These are phyloP conservation scores for Vachellia pachyceras DNA, from an alignment of 306 rosid genomes.

Conservation along the genomic window DNA sequence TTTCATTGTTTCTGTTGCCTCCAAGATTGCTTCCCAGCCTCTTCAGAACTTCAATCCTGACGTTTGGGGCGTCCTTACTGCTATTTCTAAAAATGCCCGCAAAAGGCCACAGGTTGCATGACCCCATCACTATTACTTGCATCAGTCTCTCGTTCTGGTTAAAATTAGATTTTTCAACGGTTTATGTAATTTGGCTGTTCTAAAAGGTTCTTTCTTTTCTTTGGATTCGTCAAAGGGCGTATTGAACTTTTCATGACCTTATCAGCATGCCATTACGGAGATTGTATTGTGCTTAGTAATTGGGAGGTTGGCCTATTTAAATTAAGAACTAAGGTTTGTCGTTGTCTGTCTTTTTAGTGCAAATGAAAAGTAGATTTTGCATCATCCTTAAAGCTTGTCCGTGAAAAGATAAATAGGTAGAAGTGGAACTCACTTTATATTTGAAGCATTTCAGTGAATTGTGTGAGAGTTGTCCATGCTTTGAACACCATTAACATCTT, in stretches of 20 bases:
- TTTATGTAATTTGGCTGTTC: neutral
- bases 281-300: neutral
- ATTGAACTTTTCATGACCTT: neutral
- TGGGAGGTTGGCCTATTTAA: neutral
- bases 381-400: neutral
- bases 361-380: neutral
- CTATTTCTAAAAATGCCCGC: constrained; percentile 84
- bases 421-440: neutral
- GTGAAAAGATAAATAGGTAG: constrained; percentile 3
- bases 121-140: neutral
- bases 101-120: constrained; percentile 73
- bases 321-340: neutral
- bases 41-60: constrained; percentile 66
- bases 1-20: constrained; percentile 66
- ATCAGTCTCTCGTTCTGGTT: neutral
- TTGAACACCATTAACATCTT: constrained; percentile 9
- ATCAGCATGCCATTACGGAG: neutral
- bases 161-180: neutral
- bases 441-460: constrained; percentile 20
- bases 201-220: neutral
- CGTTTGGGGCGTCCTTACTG: constrained; percentile 96
- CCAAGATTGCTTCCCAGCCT: constrained; percentile 75
- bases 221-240: neutral
- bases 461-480: neutral
- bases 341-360: constrained; percentile 2